A percentile compares a stretch with the other conserved stretches of the same genome.
Evolutionary conservation across 2,329 filamentous ascomycete genomes (phyloP).

Genomic region (Scedosporium aurantiacum): DNA sequence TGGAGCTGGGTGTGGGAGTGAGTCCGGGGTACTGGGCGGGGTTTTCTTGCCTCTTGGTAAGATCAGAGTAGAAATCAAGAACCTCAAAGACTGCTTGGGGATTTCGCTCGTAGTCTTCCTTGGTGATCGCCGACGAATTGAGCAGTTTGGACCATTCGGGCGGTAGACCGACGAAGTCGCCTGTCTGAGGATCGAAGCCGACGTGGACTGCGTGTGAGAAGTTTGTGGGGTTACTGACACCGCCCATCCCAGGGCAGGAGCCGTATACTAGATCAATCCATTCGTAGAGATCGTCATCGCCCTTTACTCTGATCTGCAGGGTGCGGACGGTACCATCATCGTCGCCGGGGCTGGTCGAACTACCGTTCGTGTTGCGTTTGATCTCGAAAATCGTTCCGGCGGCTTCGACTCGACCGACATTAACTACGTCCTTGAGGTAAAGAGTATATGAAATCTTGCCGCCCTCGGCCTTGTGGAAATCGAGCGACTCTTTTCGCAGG

Average conservation of each 20-base stretch:
- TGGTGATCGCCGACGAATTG: slow-evolving; percentile 92
- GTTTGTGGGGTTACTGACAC: slow-evolving; percentile 96
- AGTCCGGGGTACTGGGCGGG: slow-evolving; percentile 56
- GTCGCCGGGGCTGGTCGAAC: slow-evolving; percentile 61
- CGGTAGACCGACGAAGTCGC: slow-evolving; percentile 87
- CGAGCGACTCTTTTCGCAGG: slow-evolving; percentile 81
- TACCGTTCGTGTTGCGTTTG: slow-evolving; percentile 59
- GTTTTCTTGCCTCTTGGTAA: slow-evolving; percentile 64
- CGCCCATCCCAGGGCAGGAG: slow-evolving; percentile 92
- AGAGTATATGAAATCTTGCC: slow-evolving; percentile 82
- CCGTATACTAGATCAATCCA: slow-evolving; percentile 99
- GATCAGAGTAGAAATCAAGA: slow-evolving; percentile 75
- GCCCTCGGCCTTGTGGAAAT: slow-evolving; percentile 87
- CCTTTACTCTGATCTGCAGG: slow-evolving; percentile 86
- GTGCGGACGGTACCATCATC: slow-evolving; percentile 74
- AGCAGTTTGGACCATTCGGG: slow-evolving; percentile 95
- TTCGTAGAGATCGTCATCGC: slow-evolving; percentile 92
- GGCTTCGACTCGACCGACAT: slow-evolving; percentile 82
- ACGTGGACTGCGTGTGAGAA: slow-evolving; percentile 96
- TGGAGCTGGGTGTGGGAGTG: slow-evolving; percentile 53
- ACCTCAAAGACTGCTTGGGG: slow-evolving; percentile 77
- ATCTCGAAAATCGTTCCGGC: slow-evolving; percentile 92
- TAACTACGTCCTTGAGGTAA: slow-evolving; percentile 74
- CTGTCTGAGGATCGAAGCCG: slow-evolving; percentile 89
- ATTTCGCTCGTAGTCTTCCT: slow-evolving; percentile 97